phyloP scores from a whole-genome alignment of 1,284 basidiomycete species.

The Caloboletus inedulis region DNA sequence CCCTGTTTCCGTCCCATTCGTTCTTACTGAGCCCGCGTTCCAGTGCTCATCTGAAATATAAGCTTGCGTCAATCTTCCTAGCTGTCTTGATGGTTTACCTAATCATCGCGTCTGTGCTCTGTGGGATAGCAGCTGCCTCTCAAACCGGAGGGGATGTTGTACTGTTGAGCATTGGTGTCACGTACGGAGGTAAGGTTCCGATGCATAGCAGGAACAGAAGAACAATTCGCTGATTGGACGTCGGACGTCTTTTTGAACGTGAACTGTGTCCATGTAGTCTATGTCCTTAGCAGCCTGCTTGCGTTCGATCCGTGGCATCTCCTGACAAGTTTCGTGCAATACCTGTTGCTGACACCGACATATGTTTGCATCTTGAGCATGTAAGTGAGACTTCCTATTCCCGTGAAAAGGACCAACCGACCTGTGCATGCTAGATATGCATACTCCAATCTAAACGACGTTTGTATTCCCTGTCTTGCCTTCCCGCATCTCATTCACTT shows the following conservation, averaged over 20 bases:
- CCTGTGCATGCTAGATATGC: slow-evolving; percentile 53
- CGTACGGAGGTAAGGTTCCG: slow-evolving; percentile 70
- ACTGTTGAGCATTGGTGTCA: slow-evolving; percentile 81
- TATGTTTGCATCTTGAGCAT: slow-evolving; percentile 88
- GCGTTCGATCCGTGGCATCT: slow-evolving; percentile 95
- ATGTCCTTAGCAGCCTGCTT: slow-evolving; percentile 74
- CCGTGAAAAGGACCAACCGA: slow-evolving; percentile 2
- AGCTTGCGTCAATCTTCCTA: slow-evolving; percentile 72
- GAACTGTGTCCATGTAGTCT: slow-evolving; percentile 44
- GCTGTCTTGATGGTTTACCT: slow-evolving; percentile 82
- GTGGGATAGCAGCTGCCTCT: slow-evolving; percentile 65
- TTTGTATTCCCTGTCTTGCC: slow-evolving; percentile 25
- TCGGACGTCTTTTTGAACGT: not conserved
- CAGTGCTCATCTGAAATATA: slow-evolving; percentile 86
- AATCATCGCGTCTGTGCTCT: slow-evolving; percentile 71
- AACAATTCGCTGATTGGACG: slow-evolving; percentile 1
- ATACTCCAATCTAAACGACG: slow-evolving; percentile 80
- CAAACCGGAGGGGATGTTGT: slow-evolving; percentile 67
- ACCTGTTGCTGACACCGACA: slow-evolving; percentile 83
- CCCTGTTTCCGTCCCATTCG: not conserved
- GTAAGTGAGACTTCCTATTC: slow-evolving; percentile 41
- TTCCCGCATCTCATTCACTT: not conserved
- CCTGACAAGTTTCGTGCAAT: slow-evolving; percentile 87
- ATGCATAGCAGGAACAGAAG: not conserved
- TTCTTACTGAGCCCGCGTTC: not conserved